phyloP scores from a whole-genome alignment of 2,329 filamentous ascomycete species.

The Nannizziopsis arthrosporioides region DNA sequence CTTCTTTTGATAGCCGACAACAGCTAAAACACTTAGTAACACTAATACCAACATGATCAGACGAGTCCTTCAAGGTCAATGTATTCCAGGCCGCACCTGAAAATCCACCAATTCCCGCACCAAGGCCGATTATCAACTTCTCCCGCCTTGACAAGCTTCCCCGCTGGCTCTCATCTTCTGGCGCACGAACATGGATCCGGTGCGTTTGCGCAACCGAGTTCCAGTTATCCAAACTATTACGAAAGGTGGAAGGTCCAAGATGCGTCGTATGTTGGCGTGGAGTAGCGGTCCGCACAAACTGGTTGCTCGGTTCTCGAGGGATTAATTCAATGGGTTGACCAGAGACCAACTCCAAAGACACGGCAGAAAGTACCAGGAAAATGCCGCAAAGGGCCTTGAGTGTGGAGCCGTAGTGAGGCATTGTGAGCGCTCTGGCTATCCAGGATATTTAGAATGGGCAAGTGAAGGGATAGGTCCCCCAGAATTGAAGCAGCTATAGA shows the following conservation, averaged over 20 bases:
- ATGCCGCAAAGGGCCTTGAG: neutral
- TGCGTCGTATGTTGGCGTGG: neutral
- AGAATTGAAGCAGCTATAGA: neutral
- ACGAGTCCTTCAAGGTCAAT: neutral
- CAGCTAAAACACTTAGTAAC: neutral
- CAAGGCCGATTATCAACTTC: conserved; percentile 6
- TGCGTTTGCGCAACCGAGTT: neutral
- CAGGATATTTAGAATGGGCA: neutral
- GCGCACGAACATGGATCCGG: neutral
- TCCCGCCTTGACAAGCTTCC: neutral
- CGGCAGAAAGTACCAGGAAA: neutral
- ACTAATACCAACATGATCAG: neutral
- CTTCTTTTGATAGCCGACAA: conserved; percentile 1
- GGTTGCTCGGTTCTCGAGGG: neutral
- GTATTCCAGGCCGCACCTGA: neutral
- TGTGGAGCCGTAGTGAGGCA: neutral
- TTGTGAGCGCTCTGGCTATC: neutral
- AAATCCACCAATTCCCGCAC: conserved; percentile 4
- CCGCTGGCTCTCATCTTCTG: neutral
- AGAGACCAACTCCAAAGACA: neutral
- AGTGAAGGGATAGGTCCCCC: neutral
- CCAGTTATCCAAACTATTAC: neutral
- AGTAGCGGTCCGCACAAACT: neutral
- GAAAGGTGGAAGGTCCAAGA: neutral
- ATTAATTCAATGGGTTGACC: neutral